A percentile compares a stretch with the other conserved stretches of the same genome.
Evolutionary conservation across 495 filamentous ascomycete species (phyloP).

Genomic region (Melanomma pulvis-pyrius): DNA sequence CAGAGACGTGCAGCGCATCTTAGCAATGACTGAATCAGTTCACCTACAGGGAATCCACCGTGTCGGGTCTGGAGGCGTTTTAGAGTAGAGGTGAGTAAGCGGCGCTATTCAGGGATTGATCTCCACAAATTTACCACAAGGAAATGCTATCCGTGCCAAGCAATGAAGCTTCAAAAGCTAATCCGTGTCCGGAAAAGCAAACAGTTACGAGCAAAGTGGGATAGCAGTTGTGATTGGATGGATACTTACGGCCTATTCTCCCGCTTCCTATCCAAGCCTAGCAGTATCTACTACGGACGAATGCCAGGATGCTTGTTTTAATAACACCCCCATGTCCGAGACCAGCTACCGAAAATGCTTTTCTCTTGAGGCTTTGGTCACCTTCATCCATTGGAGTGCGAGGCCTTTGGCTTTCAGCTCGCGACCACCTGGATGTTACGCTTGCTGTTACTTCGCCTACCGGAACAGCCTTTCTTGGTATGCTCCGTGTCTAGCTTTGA

Average conservation of each 20-base stretch:
- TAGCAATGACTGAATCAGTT: background rate
- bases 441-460: background rate
- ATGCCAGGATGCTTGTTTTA: background rate
- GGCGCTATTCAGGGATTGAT: background rate
- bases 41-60: background rate
- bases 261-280: background rate
- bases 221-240: background rate
- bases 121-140: background rate
- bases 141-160: too few species aligned
- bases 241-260: background rate
- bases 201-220: background rate
- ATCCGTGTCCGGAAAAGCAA: background rate
- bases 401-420: background rate
- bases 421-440: background rate
- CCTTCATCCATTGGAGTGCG: too few species aligned
- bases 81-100: slow-evolving; percentile 1
- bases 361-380: too few species aligned
- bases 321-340: background rate
- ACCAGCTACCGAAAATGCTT: background rate
- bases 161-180: background rate
- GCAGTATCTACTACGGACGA: background rate
- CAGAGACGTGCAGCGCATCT: background rate
- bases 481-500: background rate
- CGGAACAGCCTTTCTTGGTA: background rate
- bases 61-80: background rate